Evolutionary conservation across 2,329 filamentous ascomycete genomes (phyloP).

Genomic region (Cladosporium sp.): DNA sequence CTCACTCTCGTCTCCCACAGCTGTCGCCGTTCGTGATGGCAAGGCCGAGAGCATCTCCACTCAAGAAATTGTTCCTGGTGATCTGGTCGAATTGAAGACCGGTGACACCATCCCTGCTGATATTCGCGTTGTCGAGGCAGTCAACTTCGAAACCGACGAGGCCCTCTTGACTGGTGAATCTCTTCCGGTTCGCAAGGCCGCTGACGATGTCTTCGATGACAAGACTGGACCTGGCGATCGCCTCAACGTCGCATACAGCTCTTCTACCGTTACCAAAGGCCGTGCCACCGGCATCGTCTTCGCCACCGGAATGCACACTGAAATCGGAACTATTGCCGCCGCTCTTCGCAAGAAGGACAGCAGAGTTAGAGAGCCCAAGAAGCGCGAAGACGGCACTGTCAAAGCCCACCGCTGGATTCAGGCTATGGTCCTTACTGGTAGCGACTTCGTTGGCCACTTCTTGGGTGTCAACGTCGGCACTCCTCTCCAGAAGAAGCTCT

Average conservation of each 20-base stretch:
- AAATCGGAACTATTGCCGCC: conserved; percentile 71
- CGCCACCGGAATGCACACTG: conserved; percentile 67
- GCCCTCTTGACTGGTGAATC: conserved; percentile 72
- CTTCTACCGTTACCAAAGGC: conserved; percentile 67
- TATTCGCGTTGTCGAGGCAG: conserved; percentile 37
- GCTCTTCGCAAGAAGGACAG: conserved; percentile 60
- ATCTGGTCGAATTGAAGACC: conserved; percentile 44
- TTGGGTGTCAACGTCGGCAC: conserved; percentile 71
- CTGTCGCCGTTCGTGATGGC: conserved; percentile 44
- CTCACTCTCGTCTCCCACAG: conserved; percentile 45
- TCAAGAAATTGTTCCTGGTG: conserved; percentile 44
- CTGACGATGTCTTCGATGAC: conserved; percentile 49
- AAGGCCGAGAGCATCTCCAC: conserved; percentile 39
- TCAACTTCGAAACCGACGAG: conserved; percentile 69
- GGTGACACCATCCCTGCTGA: conserved; percentile 50
- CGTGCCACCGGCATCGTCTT: conserved; percentile 66
- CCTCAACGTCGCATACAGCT: conserved; percentile 67
- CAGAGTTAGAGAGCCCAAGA: conserved; percentile 37
- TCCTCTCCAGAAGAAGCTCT: conserved; percentile 77
- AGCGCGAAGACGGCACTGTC: conserved; percentile 32
- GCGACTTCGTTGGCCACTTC: conserved; percentile 58
- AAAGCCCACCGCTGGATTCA: conserved; percentile 40
- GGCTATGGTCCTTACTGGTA: conserved; percentile 49
- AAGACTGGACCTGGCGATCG: conserved; percentile 63
- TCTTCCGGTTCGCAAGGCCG: conserved; percentile 62